Evolutionary conservation across 2,329 filamentous ascomycete genomes (phyloP).

Genomic region (Colletotrichum sp.): DNA sequence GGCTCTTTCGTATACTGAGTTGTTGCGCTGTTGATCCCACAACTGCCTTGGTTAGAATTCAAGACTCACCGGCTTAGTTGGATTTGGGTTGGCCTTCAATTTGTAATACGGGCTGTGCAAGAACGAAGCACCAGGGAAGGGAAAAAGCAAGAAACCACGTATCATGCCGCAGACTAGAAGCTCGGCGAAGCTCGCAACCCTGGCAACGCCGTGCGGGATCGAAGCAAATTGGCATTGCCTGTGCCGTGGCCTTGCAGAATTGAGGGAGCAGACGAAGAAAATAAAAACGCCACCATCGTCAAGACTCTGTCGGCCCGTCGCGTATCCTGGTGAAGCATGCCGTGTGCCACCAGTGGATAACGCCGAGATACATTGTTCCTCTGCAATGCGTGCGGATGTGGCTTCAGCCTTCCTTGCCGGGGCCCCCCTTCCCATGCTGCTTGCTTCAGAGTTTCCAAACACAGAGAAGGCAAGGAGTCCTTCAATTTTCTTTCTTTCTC

Average conservation of each 20-base stretch:
- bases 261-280: not conserved
- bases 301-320: not conserved
- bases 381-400: not conserved
- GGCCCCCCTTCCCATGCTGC: not conserved
- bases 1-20: not conserved
- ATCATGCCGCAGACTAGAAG: not conserved
- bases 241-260: not conserved
- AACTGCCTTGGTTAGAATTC: not conserved
- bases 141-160: not conserved
- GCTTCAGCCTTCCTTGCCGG: not conserved
- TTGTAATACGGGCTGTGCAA: not conserved
- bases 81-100: not conserved
- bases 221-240: not conserved
- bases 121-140: not conserved
- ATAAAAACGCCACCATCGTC: not conserved
- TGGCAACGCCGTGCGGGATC: not conserved
- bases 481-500: not conserved
- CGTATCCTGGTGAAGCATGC: not conserved
- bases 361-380: not conserved
- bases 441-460: not conserved
- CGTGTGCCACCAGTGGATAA: slow-evolving; percentile 5
- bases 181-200: not conserved
- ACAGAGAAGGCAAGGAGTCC: not conserved
- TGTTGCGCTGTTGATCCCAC: not conserved
- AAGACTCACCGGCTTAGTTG: slow-evolving; percentile 1